Evolutionary conservation across 2,329 filamentous ascomycete genomes (phyloP).

Genomic region (Pseudofabraea citricarpa): DNA sequence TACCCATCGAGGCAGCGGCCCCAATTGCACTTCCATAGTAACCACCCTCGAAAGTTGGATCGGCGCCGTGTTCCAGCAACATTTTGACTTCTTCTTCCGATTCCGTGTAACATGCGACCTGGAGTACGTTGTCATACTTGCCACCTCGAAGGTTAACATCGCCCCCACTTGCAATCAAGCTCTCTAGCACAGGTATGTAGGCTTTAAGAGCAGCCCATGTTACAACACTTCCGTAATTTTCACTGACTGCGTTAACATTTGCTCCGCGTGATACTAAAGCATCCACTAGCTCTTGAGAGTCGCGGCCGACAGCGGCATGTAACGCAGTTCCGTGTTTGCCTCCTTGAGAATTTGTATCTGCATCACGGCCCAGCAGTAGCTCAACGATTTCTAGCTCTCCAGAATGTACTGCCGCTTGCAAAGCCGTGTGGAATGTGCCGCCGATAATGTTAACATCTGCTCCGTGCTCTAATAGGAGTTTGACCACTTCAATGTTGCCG

Average conservation of each 20-base stretch:
- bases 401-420: background rate
- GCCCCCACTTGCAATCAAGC: background rate
- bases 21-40: background rate
- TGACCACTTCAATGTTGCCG: background rate
- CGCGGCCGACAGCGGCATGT: background rate
- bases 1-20: background rate
- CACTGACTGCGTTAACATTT: background rate
- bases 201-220: background rate
- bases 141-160: background rate
- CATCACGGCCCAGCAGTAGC: background rate
- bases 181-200: background rate
- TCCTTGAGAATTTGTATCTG: background rate
- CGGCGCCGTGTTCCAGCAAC: background rate
- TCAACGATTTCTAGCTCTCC: background rate
- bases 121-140: background rate
- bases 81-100: background rate
- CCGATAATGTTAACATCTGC: background rate
- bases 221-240: background rate
- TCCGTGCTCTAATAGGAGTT: background rate
- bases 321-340: background rate
- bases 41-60: background rate
- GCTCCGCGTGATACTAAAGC: background rate
- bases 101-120: background rate
- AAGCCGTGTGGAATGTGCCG: background rate
- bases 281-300: background rate